These are phyloP conservation scores for Jamesozyma piceae DNA, from an alignment of 805 yeast genomes.

Conservation along the genomic window DNA sequence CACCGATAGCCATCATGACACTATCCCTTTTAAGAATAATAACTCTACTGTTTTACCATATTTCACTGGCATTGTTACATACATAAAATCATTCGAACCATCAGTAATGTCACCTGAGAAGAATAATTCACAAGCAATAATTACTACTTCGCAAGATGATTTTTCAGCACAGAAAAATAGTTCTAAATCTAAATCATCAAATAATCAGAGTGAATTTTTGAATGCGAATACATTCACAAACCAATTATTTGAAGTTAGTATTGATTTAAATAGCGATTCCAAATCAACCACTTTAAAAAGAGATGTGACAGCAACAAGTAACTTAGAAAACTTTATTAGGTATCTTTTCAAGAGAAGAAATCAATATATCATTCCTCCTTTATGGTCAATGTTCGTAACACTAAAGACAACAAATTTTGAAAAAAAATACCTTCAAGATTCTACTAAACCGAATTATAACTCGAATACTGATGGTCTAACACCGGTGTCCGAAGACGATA, in stretches of 20 bases:
- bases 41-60: constrained; percentile 6
- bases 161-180: constrained; percentile 2
- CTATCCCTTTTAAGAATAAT: not conserved
- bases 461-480: constrained; percentile 7
- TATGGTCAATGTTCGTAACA: constrained; percentile 47
- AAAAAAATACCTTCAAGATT: constrained; percentile 39
- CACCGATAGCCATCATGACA: not conserved
- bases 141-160: constrained; percentile 12
- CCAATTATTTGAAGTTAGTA: constrained; percentile 18
- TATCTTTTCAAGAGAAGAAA: constrained; percentile 24
- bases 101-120: constrained; percentile 15
- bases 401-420: constrained; percentile 40
- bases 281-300: constrained; percentile 10
- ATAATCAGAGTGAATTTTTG: not conserved
- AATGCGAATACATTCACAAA: constrained; percentile 9
- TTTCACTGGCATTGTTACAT: constrained; percentile 17
- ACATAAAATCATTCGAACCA: constrained; percentile 19
- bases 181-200: not conserved
- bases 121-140: constrained; percentile 19
- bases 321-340: constrained; percentile 26
- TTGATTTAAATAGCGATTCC: constrained; percentile 8
- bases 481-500: constrained; percentile 15
- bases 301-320: constrained; percentile 20
- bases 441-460: not conserved
- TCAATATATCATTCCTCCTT: constrained; percentile 34